Base-by-base conservation (phyloP, 1,139 yeast genomes). In the Torulaspora pretoriensis region DNA sequence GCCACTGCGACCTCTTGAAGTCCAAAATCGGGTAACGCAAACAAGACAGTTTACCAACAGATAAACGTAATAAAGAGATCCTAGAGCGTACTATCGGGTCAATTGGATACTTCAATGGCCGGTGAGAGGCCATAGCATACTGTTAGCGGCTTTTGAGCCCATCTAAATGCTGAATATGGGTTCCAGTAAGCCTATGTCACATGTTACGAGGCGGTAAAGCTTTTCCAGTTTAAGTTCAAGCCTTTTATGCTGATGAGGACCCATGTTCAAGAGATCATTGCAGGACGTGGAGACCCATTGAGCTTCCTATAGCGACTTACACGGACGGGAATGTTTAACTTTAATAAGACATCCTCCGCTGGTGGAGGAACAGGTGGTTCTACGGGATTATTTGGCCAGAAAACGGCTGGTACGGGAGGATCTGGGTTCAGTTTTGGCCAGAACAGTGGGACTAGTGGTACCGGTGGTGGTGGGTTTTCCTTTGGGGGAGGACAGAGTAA, bases 331-430 rank as follows among this genome's bases (percentile, higher is more conserved):
- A 51, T 51, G 53, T 51, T 51, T 31, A 45, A 45, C 13, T 55
- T 56, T 39, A 59, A 59, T 3, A 55, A 59, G 47, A 48, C 60
- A 9, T 53, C 60, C 4, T 55, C 66, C 1, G 50, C 64, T n/a
- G 65, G 70, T 13, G 63, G 64, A 9, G 43, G 44, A 10, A 24
- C 42, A 6, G 32, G 26, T 17, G 32, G 43, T 26, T 17, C 55
- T 8, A 49, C 52, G 27, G 60, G 67, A 3, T 44, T 63, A n/a
- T 65, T 66, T 49, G 69, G 69, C 8, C 54, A 54, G 34, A 47
- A 44, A 27, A 10, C 41, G 23, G 48, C 47, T 26, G 45, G 46
- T 38, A 40, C 46, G 13, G 44, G 42, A 9, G 39, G 36, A 32
- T 25, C 40, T 19, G 41, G 43, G 34, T 13, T 34, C 42, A 48